Evolutionary conservation across 768 basidiomycete genomes (phyloP), one percentile per base, ranked within the genome.

Genomic region (Lactarius sanguifluus): DNA sequence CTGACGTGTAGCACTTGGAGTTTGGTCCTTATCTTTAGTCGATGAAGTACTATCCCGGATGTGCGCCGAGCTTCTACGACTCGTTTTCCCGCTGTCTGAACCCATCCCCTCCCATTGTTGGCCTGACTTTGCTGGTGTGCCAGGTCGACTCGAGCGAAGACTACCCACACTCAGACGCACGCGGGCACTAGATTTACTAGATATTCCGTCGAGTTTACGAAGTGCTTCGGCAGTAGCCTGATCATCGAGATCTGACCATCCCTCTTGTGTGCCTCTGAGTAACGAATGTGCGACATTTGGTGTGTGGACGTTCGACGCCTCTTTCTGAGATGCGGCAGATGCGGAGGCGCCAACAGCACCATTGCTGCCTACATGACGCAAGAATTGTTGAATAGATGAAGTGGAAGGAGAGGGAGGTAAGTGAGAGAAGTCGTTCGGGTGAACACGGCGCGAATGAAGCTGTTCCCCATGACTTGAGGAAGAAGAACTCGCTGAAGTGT

Each of bases 371-470:
- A 83, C 77, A 64, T 88, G 85, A 62, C 85, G 83, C 66, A 94
- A 78, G 72, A 95, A 87, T 70, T 92, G 90, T 66, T 92, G 89
- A 64, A 95, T 94, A 6, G 91, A 91, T 6, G 91, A 87, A n/a
- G 92, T 87, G 2, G 94, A 93, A 23, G 94, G 94, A 16, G 94
- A 95, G 16, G 95, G 92, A 15, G 94, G 94, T 5, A 96, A 81
- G 73, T 92, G 92, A 1, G 94, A 93, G 76, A 92, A 94, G 75
- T 95, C 94, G 8, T 82, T 87, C 58, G 85, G 81, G 62, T 86
- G 86, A 45, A 83, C 83, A 43, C 90, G 88, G 23, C 91, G 85
- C 54, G 84, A 74, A 70, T 76, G 74, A 65, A 78, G 74, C 57
- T 71, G 76, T 62, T 88, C 86, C 65, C 77, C 80, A 62, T 80